A percentile compares a stretch with the other conserved stretches of the same genome.
Conservation (phyloP, 208 protist species). For the Acanthamoeba lugdunensis region DNA sequence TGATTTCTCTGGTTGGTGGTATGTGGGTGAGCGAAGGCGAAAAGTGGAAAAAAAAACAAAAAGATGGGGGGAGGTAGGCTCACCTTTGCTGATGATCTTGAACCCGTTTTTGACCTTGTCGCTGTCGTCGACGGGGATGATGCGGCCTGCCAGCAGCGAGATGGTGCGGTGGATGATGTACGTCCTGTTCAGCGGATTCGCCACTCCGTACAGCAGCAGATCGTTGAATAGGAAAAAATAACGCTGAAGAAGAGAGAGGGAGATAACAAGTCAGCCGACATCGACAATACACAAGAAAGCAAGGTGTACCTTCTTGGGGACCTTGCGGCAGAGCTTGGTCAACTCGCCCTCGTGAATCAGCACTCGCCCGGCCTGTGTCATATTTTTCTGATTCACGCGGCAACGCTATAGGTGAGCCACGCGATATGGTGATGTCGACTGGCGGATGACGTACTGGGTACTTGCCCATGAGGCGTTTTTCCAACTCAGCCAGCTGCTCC, state of each 20-base stretch:
- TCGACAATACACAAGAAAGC: background rate
- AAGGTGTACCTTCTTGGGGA: constrained; percentile 49
- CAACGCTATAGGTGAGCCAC: background rate
- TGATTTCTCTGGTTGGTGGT: constrained; percentile 58
- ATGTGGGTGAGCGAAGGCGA: background rate
- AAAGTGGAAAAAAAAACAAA: too few species aligned
- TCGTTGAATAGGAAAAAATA: constrained; percentile 74
- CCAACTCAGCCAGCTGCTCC: constrained; percentile 48
- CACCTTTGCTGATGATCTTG: constrained; percentile 71
- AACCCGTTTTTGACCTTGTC: constrained; percentile 55
- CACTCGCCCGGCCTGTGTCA: constrained; percentile 14
- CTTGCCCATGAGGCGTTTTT: constrained; percentile 68
- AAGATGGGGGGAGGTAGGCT: background rate
- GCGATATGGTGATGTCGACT: background rate
- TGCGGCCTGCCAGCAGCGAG: constrained; percentile 49
- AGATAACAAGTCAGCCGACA: background rate
- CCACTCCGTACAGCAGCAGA: constrained; percentile 63
- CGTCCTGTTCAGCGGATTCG: constrained; percentile 12
- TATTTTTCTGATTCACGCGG: constrained; percentile 45
- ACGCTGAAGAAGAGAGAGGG: background rate
- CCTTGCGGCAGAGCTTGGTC: constrained; percentile 69
- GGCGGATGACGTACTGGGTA: constrained; percentile 8
- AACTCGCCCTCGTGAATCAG: constrained; percentile 66
- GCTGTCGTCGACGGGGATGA: constrained; percentile 38
- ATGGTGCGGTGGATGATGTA: constrained; percentile 70